Base-by-base conservation (phyloP, 768 basidiomycete genomes). In the Crassisporium funariophilum region DNA sequence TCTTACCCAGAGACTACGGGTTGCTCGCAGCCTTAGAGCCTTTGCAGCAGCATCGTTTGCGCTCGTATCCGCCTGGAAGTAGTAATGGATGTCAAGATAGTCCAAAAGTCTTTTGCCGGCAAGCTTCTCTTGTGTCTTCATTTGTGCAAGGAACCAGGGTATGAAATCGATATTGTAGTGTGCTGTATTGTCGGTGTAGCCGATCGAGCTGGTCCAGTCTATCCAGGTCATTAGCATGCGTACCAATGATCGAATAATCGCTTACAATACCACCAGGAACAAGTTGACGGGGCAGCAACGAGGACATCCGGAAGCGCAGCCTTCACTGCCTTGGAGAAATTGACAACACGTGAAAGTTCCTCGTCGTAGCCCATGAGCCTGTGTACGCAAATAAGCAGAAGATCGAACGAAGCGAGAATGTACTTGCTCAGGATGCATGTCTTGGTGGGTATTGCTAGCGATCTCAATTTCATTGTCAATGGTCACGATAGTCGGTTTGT, bases 381-480 rank as follows among this genome's bases (percentile, higher is more conserved):
- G 35, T 11, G 31, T 10, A 40, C 17, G 21, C 34, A 9, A 24
- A 33, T 36, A 24, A 38, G 23, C 50, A 25, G 44, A 47, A 4
- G 19, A 5, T 31, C 31, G 23, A 40, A 16, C 39, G 42, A 25
- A 17, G 21, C 42, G 17, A 8, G 4, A 15, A 16, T 44, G 5
- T 13, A 55, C 68, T 29, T 59, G 75, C 74, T 49, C 52, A 2
- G 79, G 77, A 55, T 81, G 79, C 77, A 81, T 81, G 50, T 81
- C 79, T 58, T 76, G 74, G 54, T 81, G 79, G 13, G 79, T 81
- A 50, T 55, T 74, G 41, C 63, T 62, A 11, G 79, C 75, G 43
- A 81, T 81, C 56, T 81, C 79, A 12, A 81, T 80, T 58, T 81
- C 79, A 56, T 81, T 81, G 56, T 81, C 79, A 45, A 81, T 67